Base-by-base conservation (phyloP, 2,329 filamentous ascomycete species). In the Fusarium lateritium region DNA sequence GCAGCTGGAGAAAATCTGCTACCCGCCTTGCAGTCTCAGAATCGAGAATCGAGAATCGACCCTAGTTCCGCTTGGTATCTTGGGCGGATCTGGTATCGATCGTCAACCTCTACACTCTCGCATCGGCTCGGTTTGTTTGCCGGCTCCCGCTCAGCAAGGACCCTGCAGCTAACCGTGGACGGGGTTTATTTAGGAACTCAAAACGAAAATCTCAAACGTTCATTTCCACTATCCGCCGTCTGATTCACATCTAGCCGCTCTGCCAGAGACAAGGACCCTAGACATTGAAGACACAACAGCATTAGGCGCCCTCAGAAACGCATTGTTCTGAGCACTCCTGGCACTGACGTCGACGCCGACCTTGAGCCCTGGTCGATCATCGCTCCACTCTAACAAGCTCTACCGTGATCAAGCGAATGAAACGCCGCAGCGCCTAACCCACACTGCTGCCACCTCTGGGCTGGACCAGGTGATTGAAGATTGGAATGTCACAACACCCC, bases 401-500 rank as follows among this genome's bases (percentile, higher is more conserved):
- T 53, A 65, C 71, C 64, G 70, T 66, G 65, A 64, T 70, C 72
- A 75, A 71, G 70, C 76, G 73, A 76, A 77, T 79, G 73, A 76
- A 70, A 79, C 75, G 69, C 71, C 73, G 69, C 71, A 75, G 77
- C 76, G 75, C 73, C 75, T 76, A 76, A 68, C 71, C 71, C 73
- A 67, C 71, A 72, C 69, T 67, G 61, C 65, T 73, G 50, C 71
- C 63, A 73, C 66, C 70, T 72, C 63, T 64, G 59, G 62, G 68
- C 68, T 73, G 65, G 72, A 65, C 70, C 72, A 74, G 72, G 68
- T 74, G 72, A 74, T 74, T 74, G 72, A 74, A 59, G 68, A 72
- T 69, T 73, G 69, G 62, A 73, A 73, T 74, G 71, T 74, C 71
- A 74, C 72, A 62, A 74, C 72, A 74, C 72, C 72, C 72, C 67